Base-by-base conservation (phyloP, 257 asterid species). In the Scutellaria minor region DNA sequence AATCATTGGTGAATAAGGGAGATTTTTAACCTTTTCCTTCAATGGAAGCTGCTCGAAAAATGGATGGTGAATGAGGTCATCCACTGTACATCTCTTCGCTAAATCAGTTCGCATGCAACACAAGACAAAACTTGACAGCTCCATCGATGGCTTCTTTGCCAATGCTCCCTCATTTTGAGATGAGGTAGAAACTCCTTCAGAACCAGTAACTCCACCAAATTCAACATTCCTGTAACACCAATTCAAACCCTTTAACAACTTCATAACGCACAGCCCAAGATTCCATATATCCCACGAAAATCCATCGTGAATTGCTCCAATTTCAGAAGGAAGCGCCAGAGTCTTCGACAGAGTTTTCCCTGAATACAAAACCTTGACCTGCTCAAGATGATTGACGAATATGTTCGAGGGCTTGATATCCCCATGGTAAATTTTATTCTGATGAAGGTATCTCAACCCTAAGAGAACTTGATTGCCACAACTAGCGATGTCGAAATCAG, bases 231-330 rank as follows among this genome's bases (percentile, higher is more conserved):
- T 11, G 52, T 12, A 44, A 5, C 24, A 11, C 72, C 15, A 54
- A 46, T 48, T 13, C 63, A 51, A 62, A 48, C 48, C 71, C 63
- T 64, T 9, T 74, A 15, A 42, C 58, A 65, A 9, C 71, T 77
- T 74, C 56, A 81, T 54, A 61, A 74, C 37, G 67, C 64, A 73
- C 68, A 74, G 15, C 12, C 85, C 85, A 42, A 70, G 50, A 52
- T 57, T 48, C 85, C 85, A 81, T 12, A 77, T 5, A 70, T 81
- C 85, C 85, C 82, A 81, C 1, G 71, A 73, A 44, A 77, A 81
- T 13, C 59, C 75, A 58, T 77, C 84, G 31, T 77, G 58, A 13
- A 70, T 7, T n/a, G 20, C 71, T 15, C 71, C 77, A 37, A 62
- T 64, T 35, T 20, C 64, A 41, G 24, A 5, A 0, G 15, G 12